phyloP scores from a whole-genome alignment of 345 rosid genomes.

The Iberis pinnata region DNA sequence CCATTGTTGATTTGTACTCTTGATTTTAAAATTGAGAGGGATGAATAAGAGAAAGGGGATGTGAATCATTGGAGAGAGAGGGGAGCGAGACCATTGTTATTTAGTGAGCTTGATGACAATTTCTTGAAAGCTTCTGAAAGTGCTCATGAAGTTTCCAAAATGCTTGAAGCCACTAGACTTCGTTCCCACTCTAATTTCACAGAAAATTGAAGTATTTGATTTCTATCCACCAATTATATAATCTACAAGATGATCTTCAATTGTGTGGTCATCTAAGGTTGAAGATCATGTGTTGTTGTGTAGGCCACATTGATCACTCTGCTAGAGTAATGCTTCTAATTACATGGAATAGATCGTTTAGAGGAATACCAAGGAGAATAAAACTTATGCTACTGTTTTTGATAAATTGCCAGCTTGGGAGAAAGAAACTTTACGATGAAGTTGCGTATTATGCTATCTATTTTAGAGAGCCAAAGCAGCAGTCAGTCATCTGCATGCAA shows the following conservation, averaged over 20 bases:
- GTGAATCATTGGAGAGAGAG: slow-evolving; percentile 35
- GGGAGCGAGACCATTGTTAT: slow-evolving; percentile 33
- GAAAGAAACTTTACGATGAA: slow-evolving; percentile 93
- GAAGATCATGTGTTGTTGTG: slow-evolving; percentile 6
- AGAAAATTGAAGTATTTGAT: slow-evolving; percentile 65
- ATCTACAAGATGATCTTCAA: not conserved
- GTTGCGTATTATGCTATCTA: no score
- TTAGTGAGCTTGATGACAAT: slow-evolving; percentile 69
- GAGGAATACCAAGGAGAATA: slow-evolving; percentile 63
- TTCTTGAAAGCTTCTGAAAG: slow-evolving; percentile 86
- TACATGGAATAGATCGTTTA: slow-evolving; percentile 89
- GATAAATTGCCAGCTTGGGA: slow-evolving; percentile 98
- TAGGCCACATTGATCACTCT: slow-evolving; percentile 93
- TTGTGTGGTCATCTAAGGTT: not conserved
- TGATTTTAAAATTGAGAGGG: no score
- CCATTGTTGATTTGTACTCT: no score
- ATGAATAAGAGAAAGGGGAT: slow-evolving; percentile 39
- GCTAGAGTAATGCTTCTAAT: slow-evolving; percentile 93
- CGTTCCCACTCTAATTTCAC: slow-evolving; percentile 99
- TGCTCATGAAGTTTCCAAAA: slow-evolving; percentile 87
- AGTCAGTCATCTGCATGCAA: no score
- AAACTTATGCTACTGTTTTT: slow-evolving; percentile 94
- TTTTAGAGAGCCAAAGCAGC: no score
- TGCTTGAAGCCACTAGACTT: slow-evolving; percentile 88
- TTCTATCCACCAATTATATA: not conserved